Base-by-base conservation (phyloP, 306 rosid species). In the Fragaria ananassa region DNA sequence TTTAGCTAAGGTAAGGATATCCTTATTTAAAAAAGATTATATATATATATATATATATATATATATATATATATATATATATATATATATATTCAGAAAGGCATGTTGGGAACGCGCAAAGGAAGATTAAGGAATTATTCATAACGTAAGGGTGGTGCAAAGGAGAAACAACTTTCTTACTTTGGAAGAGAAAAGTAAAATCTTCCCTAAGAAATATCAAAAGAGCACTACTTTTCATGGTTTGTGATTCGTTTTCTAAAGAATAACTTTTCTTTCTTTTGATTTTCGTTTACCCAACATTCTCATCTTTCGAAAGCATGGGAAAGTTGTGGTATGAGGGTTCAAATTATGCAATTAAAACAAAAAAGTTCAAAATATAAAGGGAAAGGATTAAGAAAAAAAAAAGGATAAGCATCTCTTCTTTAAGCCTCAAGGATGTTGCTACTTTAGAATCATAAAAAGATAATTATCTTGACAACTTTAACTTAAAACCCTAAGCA, bases 191-290 rank as follows among this genome's bases (percentile, higher is more conserved):
- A 80, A 91, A 91, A 84, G 91, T 64, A 86, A 88, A 90, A 91
- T 91, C 96, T 89, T 91, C 97, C 78, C 88, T 82, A 81, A 90
- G 87, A 88, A 87, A 88, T 83, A 91, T 84, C 84, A 84, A 89
- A 90, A 89, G 90, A 81, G 93, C 97, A 85, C 98, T 82, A 85
- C 97, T 94, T 94, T 94, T 90, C 73, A 91, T 90, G 95, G 81
- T 81, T 86, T 88, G 76, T 75, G 83, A 87, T 78, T 80, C 89
- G 83, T 85, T 91, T 84, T 74, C 84, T 61, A 86, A 94, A 88
- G 96, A 87, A 90, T 91, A 87, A 85, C 93, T 90, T 93, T 82
- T 79, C 84, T 82, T 81, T 78, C 89, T 81, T 81, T 85, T 89
- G 96, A 91, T 86, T 93, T 88, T 88, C 85, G 90, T 78, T 85